Base-by-base conservation (phyloP, 2,329 filamentous ascomycete genomes). In the Arthrobotrys entomopaga region DNA sequence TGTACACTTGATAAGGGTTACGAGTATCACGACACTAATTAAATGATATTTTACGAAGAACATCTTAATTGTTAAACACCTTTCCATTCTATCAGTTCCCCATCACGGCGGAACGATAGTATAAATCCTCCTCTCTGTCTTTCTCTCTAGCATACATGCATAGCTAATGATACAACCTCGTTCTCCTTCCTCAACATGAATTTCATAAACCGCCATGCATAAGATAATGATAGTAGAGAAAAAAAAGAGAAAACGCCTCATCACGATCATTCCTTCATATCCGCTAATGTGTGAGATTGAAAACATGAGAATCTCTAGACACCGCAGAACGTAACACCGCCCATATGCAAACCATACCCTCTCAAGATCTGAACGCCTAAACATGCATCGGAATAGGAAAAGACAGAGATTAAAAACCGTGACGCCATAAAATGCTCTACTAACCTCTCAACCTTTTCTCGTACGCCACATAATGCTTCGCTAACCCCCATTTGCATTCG, bases 291-390 rank as follows among this genome's bases (percentile, higher is more conserved):
- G 24, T 26, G 7, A 26, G 24, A 26, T 26, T 26, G 24, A 26
- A 26, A 26, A 26, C 24, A 26, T 26, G 24, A 26, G 24, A 26
- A 26, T 26, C 24, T 26, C 24, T 3, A 26, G 15, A 50, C 15
- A 50, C 15, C n/a, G 3, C 15, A 50, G 46, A 50, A 50, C 15
- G 49, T 26, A 53, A 58, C 34, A 42, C 54, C 34, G 34, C 34
- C 5, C 11, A 16, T 8, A 19, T 43, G 54, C 34, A 43, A 43
- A 4, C 34, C 19, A 43, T 42, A 58, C 20, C 8, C 19, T 43
- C 34, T n/a, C 53, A 58, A 13, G 20, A 42, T 24, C n/a, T 38
- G 34, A 58, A 42, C 34, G 40, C 54, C 19, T 22, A 22, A 43
- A 58, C 38, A 24, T 58, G 54, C 54, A 19, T 19, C 16, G 13